Evolutionary conservation across 768 basidiomycete species (phyloP), one percentile per base, ranked within the genome.

Genomic region (Calocybe cyanea): DNA sequence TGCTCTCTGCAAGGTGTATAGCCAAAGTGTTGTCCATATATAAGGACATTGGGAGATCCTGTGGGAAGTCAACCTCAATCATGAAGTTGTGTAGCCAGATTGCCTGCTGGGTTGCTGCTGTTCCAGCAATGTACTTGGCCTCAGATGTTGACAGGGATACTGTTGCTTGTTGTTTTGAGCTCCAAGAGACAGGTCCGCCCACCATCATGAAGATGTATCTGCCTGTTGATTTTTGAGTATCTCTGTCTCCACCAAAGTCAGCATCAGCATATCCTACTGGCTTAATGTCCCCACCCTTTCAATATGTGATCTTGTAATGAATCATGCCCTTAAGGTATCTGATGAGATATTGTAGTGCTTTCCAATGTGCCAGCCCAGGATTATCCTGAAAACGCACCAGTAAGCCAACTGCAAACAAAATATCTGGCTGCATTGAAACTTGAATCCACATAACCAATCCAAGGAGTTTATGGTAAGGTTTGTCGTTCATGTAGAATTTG

Each of bases 71-170:
- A 21, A 62, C n/a, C 34, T 62, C 55, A 1, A 37, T 18, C 0
- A 62, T 14, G 15, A 64, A 47, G 8, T 51, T 46, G 11, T 49
- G 37, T 34, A 64, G 41, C 63, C 61, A 68, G 8, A 59, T 18
- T 1, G 50, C 44, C 32, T 64, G 49, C 37, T 62, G 46, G 6
- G 48, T 49, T 3, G 63, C 63, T 5, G 56, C 44, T 0, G 45
- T 43, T 1, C 58, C 44, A 6, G 63, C 56, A 15, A 71, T 61
- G 46, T 68, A 69, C 45, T 73, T 69, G 2, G 67, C 65, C 48
- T 71, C 67, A 1, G 54, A 58, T 0, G 63, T 70, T 1, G 68
- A 72, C 1, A 59, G 41, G 0, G 70, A 55, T 10, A 71, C 61
- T 2, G 57, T 54, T 5, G 57, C 9, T 49, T 73, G 72, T 10